A percentile compares a stretch with the other conserved stretches of the same genome.
These are phyloP conservation scores for Puccinia horiana DNA, from an alignment of 1,284 basidiomycete genomes.

Conservation along the genomic window DNA sequence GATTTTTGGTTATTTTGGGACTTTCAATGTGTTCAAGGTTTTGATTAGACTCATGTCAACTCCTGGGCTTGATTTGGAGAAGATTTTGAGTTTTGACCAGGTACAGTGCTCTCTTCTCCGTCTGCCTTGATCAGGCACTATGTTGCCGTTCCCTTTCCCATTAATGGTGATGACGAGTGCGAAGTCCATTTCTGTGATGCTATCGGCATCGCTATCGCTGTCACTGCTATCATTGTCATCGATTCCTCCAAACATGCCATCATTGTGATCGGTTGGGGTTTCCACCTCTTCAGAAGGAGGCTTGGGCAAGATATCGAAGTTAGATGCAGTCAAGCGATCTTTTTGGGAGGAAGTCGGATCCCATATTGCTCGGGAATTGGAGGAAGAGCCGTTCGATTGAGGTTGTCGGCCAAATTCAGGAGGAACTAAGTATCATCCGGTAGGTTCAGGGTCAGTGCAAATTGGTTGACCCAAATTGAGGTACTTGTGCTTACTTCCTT, in stretches of 20 bases:
- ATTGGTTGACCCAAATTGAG: constrained; percentile 15
- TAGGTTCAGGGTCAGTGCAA: background rate
- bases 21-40: too few species aligned
- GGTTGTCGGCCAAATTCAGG: constrained; percentile 81
- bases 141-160: constrained; percentile 34
- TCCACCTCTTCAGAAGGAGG: constrained; percentile 68
- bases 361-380: constrained; percentile 93
- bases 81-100: too few species aligned
- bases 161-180: constrained; percentile 47
- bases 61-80: too few species aligned
- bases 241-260: constrained; percentile 72
- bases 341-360: constrained; percentile 78
- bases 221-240: constrained; percentile 40
- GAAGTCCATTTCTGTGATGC: constrained; percentile 50
- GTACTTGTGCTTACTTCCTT: constrained; percentile 81
- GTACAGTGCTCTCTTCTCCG: too few species aligned
- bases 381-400: constrained; percentile 85
- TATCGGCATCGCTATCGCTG: constrained; percentile 50
- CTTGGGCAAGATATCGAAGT: constrained; percentile 90
- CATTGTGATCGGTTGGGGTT: constrained; percentile 72
- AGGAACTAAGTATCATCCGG: constrained; percentile 68
- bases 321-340: constrained; percentile 83
- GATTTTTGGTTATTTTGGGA: too few species aligned
- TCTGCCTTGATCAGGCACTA: constrained; percentile 44
- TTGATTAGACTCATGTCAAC: too few species aligned